Percentiles rank a stretch among this genome's conserved stretches.
Evolutionary conservation across 306 rosid genomes (phyloP).

Genomic region (Elaeagnus macrophylla): DNA sequence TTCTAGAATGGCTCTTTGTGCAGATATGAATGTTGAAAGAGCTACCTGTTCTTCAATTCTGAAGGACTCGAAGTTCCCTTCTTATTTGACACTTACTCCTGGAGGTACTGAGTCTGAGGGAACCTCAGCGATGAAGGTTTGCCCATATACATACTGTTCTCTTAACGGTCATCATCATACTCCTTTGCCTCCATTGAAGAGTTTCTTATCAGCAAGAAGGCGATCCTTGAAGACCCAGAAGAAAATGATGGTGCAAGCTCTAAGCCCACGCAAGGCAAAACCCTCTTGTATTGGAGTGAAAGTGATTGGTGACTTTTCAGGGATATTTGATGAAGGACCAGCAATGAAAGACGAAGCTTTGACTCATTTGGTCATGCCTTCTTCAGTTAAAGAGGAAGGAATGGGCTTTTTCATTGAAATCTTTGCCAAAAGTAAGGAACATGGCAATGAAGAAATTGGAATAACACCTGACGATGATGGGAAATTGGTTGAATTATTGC

Average conservation of each 20-base stretch:
- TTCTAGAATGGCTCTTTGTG: conserved; percentile 42
- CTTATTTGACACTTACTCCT: conserved; percentile 47
- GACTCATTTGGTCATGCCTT: not conserved
- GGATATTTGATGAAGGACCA: conserved; percentile 18
- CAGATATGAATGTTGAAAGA: conserved; percentile 35
- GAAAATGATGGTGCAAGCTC: conserved; percentile 35
- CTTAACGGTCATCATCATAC: conserved; percentile 79
- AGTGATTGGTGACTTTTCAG: conserved; percentile 18
- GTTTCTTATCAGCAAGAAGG: conserved; percentile 64
- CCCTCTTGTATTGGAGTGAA: conserved; percentile 16
- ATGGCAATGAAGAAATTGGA: conserved; percentile 8
- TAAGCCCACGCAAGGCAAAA: conserved; percentile 33
- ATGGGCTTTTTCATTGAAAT: conserved; percentile 52
- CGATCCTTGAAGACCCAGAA: conserved; percentile 56
- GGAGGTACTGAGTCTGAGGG: conserved; percentile 84
- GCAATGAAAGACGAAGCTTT: not conserved
- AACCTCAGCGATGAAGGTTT: conserved; percentile 63
- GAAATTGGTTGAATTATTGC: conserved; percentile 10
- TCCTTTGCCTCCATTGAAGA: conserved; percentile 65
- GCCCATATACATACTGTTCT: conserved; percentile 82
- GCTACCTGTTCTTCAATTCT: conserved; percentile 86
- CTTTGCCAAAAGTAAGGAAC: conserved; percentile 28
- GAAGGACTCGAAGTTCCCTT: conserved; percentile 69
- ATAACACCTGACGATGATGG: conserved; percentile 12
- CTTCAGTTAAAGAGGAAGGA: conserved; percentile 24